phyloP scores from a whole-genome alignment of 495 filamentous ascomycete species.

The Talaromyces thailandensis region DNA sequence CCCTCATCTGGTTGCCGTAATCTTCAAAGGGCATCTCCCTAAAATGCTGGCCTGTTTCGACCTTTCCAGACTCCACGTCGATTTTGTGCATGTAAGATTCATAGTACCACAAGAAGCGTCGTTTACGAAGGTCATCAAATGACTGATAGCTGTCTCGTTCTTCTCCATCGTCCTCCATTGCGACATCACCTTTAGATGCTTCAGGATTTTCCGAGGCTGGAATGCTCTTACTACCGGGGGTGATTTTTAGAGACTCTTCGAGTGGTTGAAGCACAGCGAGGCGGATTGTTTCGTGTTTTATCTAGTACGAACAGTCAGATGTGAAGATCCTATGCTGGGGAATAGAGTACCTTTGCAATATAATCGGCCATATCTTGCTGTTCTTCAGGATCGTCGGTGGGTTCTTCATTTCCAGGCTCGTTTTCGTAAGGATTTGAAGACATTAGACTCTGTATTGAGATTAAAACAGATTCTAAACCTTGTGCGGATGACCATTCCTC shows the following conservation, averaged over 20 bases:
- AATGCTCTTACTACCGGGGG: conserved; percentile 37
- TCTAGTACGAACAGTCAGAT: conserved; percentile 37
- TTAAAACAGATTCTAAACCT: conserved; percentile 84
- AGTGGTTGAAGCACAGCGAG: conserved; percentile 80
- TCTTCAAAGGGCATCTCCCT: conserved; percentile 79
- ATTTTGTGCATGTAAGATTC: conserved; percentile 72
- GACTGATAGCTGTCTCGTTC: conserved; percentile 48
- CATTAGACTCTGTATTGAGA: conserved; percentile 96
- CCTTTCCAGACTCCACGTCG: conserved; percentile 43
- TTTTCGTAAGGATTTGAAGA: conserved; percentile 92
- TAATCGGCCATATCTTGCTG: conserved; percentile 74
- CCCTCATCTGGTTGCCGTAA: conserved; percentile 72
- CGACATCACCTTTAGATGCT: conserved; percentile 41
- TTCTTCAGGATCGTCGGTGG: conserved; percentile 51
- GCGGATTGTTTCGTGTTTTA: conserved; percentile 82
- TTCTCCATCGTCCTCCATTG: conserved; percentile 27
- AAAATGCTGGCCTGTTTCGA: conserved; percentile 54
- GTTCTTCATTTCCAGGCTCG: conserved; percentile 85
- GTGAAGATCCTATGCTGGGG: background rate
- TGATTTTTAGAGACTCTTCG: conserved; percentile 66
- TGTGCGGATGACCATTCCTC: conserved; percentile 97
- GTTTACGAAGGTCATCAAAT: conserved; percentile 85
- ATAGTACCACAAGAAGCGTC: conserved; percentile 93
- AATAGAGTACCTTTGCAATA: conserved; percentile 62
- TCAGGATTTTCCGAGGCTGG: conserved; percentile 18